phyloP scores from a whole-genome alignment of 352 stramenopile genomes.

The Lagenidium giganteum region DNA sequence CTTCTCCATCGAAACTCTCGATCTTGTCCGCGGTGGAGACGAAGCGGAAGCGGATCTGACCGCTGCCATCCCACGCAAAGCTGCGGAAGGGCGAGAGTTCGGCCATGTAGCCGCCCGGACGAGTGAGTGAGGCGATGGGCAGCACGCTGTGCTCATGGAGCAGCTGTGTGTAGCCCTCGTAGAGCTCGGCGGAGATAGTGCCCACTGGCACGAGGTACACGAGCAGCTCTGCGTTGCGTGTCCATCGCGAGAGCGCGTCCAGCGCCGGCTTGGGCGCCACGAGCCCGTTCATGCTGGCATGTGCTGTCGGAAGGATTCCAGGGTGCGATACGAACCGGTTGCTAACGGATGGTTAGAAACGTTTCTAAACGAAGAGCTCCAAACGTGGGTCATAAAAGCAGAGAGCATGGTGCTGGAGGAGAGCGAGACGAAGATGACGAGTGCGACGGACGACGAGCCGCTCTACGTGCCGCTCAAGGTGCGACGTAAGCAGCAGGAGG shows the following conservation, averaged over 20 bases:
- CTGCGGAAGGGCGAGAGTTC: slow-evolving; percentile 79
- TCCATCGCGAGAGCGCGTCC: slow-evolving; percentile 38
- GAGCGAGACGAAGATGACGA: slow-evolving; percentile 1
- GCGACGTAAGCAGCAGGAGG: slow-evolving; percentile 60
- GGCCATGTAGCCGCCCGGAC: slow-evolving; percentile 65
- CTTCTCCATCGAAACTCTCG: slow-evolving; percentile 58
- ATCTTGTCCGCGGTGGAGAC: slow-evolving; percentile 55
- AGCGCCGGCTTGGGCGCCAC: slow-evolving; percentile 21
- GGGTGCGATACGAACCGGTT: not conserved
- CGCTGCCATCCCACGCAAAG: slow-evolving; percentile 59
- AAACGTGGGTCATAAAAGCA: not conserved
- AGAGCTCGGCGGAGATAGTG: slow-evolving; percentile 50
- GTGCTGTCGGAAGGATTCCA: not conserved
- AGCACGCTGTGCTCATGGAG: slow-evolving; percentile 50
- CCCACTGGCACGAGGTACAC: slow-evolving; percentile 81
- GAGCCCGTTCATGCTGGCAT: slow-evolving; percentile 24
- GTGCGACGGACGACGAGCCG: slow-evolving; percentile 21
- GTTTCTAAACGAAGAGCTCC: slow-evolving; percentile 1
- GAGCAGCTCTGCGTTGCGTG: slow-evolving; percentile 63
- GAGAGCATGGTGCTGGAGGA: not conserved
- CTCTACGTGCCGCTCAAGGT: slow-evolving; percentile 83
- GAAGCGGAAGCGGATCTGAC: slow-evolving; percentile 65
- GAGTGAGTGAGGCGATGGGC: slow-evolving; percentile 59
- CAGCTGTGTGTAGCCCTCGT: slow-evolving; percentile 51
- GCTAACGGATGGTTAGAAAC: not conserved